Evolutionary conservation across 805 yeast species (phyloP), one percentile per base, ranked within the genome.

Genomic region (Hanseniaspora pseudoguilliermondii): DNA sequence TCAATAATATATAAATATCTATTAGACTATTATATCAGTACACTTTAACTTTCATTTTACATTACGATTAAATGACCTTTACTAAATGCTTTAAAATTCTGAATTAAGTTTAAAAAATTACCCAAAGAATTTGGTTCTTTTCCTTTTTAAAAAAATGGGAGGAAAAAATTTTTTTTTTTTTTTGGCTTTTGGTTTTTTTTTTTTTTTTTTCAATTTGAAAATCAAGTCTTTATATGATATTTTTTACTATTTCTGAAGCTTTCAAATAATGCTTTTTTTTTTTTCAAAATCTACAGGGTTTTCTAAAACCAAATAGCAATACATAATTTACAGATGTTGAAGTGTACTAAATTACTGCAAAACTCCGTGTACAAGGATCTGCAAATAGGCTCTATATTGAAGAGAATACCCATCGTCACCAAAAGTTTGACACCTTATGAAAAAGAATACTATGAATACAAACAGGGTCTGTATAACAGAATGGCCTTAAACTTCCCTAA

Each of bases 401-500:
- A 93, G 43, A 78, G 99, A 70, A 76, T 75, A 41, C 98, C 98
- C 32, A 75, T 93, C 39, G 80, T 93, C 48, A 86, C 96, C 2
- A 83, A 86, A 11, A 91, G 86, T 58, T 71, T 82, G 54, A 74
- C 83, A 10, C 78, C 74, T 57, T 84, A 91, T 62, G 96, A 88
- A 63, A 65, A 73, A 58, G 81, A 81, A 52, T 93, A 83, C 69
- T 86, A 84, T 66, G 73, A 80, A 54, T 93, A 93, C 68, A 95
- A 90, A 69, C 79, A 81, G 52, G 95, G 86, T 67, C 75, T 93
- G 55, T 90, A 89, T 74, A 82, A 82, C 65, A 78, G 97, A 63
- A 75, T 93, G 61, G 89, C 90, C 95, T 89, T 96, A 96, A 89
- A 97, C 0, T 93, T 93, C 69, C 97, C 98, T 5, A 82, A 84